phyloP scores from a whole-genome alignment of 2,329 filamentous ascomycete species.

The Fusarium tjaetaba region DNA sequence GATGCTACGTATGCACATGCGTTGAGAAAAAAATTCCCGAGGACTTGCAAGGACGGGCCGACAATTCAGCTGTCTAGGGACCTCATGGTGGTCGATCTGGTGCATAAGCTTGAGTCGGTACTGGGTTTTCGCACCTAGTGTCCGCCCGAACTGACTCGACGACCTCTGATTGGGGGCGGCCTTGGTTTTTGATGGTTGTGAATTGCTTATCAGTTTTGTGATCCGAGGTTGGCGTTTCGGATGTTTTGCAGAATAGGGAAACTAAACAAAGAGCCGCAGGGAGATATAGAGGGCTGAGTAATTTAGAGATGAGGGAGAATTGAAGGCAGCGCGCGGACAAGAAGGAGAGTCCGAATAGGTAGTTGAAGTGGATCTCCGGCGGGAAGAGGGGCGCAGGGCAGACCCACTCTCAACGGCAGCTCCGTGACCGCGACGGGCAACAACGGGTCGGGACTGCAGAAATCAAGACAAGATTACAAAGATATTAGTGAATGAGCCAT shows the following conservation, averaged over 20 bases:
- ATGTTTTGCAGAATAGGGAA: constrained; percentile 17
- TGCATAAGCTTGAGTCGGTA: constrained; percentile 28
- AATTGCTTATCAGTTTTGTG: not conserved
- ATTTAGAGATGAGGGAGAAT: not conserved
- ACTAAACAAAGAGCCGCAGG: constrained; percentile 4
- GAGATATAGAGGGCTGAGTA: not conserved
- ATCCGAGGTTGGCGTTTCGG: constrained; percentile 5
- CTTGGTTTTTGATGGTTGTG: not conserved
- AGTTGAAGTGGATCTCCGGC: constrained; percentile 4
- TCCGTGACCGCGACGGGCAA: constrained; percentile 35
- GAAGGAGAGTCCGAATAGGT: constrained; percentile 19
- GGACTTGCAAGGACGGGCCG: constrained; percentile 22
- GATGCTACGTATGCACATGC: constrained; percentile 1
- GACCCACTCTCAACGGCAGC: constrained; percentile 32
- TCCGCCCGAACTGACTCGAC: constrained; percentile 24
- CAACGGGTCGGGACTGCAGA: constrained; percentile 16
- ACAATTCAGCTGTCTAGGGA: constrained; percentile 32
- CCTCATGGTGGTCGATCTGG: constrained; percentile 17
- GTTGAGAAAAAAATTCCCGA: constrained; percentile 15
- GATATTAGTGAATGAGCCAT: not conserved
- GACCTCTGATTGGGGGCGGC: constrained; percentile 16
- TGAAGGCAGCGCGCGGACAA: not conserved
- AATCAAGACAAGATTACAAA: constrained; percentile 6
- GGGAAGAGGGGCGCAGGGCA: constrained; percentile 18
- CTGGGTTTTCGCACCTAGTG: constrained; percentile 6